Conservation (phyloP, 1,139 yeast species). For the Kluyveromyces sp. region DNA sequence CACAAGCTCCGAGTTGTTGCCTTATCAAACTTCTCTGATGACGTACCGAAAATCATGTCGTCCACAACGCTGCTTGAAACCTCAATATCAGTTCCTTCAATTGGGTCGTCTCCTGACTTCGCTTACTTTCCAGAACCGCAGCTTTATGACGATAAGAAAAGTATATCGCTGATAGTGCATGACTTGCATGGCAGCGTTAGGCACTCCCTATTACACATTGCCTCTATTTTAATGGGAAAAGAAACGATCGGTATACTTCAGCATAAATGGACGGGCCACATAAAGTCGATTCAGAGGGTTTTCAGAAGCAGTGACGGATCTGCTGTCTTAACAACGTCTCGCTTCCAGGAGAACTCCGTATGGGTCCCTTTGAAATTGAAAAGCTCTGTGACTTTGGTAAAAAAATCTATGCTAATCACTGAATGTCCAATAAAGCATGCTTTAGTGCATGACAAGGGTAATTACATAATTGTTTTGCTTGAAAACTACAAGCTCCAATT, state of each 20-base stretch:
- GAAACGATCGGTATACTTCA: slow-evolving; percentile 29
- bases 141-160: slow-evolving; percentile 26
- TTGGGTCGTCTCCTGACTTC: slow-evolving; percentile 30
- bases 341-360: slow-evolving; percentile 52
- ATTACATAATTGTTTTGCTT: slow-evolving; percentile 41
- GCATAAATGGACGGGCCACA: slow-evolving; percentile 74
- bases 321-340: slow-evolving; percentile 45
- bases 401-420: slow-evolving; percentile 31
- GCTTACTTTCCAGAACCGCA: slow-evolving; percentile 33
- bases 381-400: slow-evolving; percentile 29
- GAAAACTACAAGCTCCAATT: slow-evolving; percentile 40
- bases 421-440: slow-evolving; percentile 41
- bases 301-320: slow-evolving; percentile 59
- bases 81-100: slow-evolving; percentile 17
- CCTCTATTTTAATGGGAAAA: slow-evolving; percentile 30
- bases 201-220: slow-evolving; percentile 38
- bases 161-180: slow-evolving; percentile 42
- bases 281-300: slow-evolving; percentile 65
- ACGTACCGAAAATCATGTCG: slow-evolving; percentile 39
- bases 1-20: slow-evolving; percentile 45
- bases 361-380: slow-evolving; percentile 43
- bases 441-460: slow-evolving; percentile 50
- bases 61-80: slow-evolving; percentile 18
- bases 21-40: slow-evolving; percentile 45
- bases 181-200: slow-evolving; percentile 46